Percentiles rank a stretch among this genome's conserved stretches.
These are phyloP conservation scores for Leccinellum luteum DNA, from an alignment of 768 basidiomycete genomes.

Conservation along the genomic window DNA sequence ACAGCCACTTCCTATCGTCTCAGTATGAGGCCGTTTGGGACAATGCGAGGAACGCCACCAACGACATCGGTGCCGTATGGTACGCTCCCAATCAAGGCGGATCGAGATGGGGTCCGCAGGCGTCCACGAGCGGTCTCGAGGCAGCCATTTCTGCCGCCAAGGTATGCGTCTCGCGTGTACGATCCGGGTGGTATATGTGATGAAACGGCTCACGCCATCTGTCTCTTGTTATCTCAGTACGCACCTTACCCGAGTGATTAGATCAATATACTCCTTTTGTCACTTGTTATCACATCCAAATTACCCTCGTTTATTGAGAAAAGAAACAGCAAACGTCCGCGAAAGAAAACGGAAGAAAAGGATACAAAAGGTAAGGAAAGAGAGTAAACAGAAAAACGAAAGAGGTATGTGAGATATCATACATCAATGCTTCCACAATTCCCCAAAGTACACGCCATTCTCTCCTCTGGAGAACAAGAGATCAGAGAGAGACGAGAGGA, in stretches of 20 bases:
- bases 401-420: constrained; percentile 26
- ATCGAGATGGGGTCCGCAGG: constrained; percentile 25
- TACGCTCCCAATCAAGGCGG: constrained; percentile 27
- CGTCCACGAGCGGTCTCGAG: constrained; percentile 29
- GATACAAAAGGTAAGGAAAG: not conserved
- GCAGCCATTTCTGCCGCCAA: constrained; percentile 29
- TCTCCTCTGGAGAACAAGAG: not conserved
- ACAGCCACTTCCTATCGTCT: constrained; percentile 32
- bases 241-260: constrained; percentile 12
- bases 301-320: no score
- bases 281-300: not conserved
- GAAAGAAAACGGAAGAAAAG: not conserved
- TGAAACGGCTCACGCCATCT: not conserved
- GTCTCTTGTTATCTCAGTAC: constrained; percentile 10
- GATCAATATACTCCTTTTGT: not conserved
- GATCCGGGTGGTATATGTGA: not conserved
- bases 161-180: constrained; percentile 11
- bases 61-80: constrained; percentile 41
- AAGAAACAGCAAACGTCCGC: constrained; percentile 8
- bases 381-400: not conserved
- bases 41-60: no score
- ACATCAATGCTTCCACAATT: constrained; percentile 30
- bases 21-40: constrained; percentile 39
- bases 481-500: not conserved
- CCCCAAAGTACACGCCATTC: constrained; percentile 11